Evolutionary conservation across 495 filamentous ascomycete species (phyloP).

Genomic region (Penicillium psychrofluorescens): DNA sequence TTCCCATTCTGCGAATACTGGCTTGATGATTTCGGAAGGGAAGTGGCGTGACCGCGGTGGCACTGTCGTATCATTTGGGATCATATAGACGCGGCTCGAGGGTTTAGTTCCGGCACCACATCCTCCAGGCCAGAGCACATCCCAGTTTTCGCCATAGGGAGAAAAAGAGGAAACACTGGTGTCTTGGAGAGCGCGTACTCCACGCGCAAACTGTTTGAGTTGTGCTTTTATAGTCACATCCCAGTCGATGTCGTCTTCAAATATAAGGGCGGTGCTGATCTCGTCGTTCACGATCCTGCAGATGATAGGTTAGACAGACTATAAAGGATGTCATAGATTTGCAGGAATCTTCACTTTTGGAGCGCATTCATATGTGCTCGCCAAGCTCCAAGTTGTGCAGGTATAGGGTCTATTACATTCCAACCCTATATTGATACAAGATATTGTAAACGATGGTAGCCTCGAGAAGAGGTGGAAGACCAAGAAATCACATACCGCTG

Average conservation of each 20-base stretch:
- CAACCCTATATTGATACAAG: not conserved
- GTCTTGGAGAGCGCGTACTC: not conserved
- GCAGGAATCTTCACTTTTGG: not conserved
- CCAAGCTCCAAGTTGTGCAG: slow-evolving; percentile 11
- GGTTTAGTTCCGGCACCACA: not conserved
- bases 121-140: not conserved
- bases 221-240: slow-evolving; percentile 27
- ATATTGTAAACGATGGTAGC: no score
- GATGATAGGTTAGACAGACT: not conserved
- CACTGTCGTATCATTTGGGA: not conserved
- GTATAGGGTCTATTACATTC: not conserved
- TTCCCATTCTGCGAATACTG: not conserved
- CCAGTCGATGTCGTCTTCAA: slow-evolving; percentile 44
- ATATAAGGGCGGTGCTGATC: slow-evolving; percentile 28
- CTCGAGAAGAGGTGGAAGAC: no score
- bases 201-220: slow-evolving; percentile 1
- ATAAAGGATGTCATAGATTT: not conserved
- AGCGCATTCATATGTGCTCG: slow-evolving; percentile 20
- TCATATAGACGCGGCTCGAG: not conserved
- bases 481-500: not conserved
- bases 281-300: not conserved
- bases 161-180: not conserved
- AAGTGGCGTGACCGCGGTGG: not conserved
- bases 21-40: not conserved
- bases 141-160: not conserved